Conservation (phyloP, 2,329 filamentous ascomycete species). For the Arthrinium phaeospermum region DNA sequence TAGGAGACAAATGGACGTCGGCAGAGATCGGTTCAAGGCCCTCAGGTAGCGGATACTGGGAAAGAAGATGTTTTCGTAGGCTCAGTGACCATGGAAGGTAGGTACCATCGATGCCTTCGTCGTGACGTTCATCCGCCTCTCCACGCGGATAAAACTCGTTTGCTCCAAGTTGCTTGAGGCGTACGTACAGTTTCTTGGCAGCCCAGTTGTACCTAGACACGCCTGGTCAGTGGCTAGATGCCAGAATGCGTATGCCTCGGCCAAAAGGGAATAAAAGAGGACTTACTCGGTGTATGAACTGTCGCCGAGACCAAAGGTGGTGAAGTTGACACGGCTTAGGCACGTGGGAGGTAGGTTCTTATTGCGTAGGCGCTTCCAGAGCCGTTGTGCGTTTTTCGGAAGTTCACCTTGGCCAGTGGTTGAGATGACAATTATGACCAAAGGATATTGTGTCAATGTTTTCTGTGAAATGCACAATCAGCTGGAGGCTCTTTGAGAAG, state of each 20-base stretch:
- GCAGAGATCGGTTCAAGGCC: slow-evolving; percentile 73
- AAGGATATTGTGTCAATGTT: slow-evolving; percentile 53
- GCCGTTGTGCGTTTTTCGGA: slow-evolving; percentile 78
- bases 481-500: slow-evolving; percentile 10
- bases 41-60: slow-evolving; percentile 71
- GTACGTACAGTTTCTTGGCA: slow-evolving; percentile 83
- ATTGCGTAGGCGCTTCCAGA: slow-evolving; percentile 86
- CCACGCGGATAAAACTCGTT: slow-evolving; percentile 76
- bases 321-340: slow-evolving; percentile 73
- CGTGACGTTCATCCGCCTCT: slow-evolving; percentile 92
- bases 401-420: slow-evolving; percentile 96
- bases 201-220: slow-evolving; percentile 84
- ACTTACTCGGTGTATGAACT: slow-evolving; percentile 88
- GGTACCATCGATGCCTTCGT: slow-evolving; percentile 84
- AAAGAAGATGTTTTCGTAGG: slow-evolving; percentile 70
- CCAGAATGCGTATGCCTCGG: not conserved
- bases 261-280: not conserved
- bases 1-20: slow-evolving; percentile 75
- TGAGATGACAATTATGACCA: slow-evolving; percentile 83
- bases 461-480: slow-evolving; percentile 45
- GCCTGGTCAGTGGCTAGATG: not conserved
- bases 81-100: slow-evolving; percentile 79
- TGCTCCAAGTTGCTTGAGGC: slow-evolving; percentile 83
- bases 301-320: slow-evolving; percentile 90
- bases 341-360: slow-evolving; percentile 77